Evolutionary conservation across 208 protist genomes (phyloP), one percentile per base, ranked within the genome.

Genomic region (Trypanosoma scelopori): DNA sequence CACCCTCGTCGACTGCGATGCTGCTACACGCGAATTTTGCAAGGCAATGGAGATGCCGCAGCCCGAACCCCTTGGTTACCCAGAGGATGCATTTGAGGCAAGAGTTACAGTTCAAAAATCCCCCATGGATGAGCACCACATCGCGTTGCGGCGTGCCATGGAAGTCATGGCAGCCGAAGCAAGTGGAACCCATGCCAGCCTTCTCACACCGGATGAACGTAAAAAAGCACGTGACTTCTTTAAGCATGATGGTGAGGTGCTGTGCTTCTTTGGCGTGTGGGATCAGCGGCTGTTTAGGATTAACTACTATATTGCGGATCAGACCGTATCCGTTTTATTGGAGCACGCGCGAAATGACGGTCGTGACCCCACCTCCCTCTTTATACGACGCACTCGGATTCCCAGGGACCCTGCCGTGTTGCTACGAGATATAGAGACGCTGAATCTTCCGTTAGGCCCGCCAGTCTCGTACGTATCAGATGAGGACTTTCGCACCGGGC

Each of bases 251-350:
- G 71, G 95, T 55, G 80, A 98, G 52, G 95, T 99, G 49, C 78
- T 99, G 56, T 84, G 95, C 16, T 99, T 99, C 74, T 97, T 85
- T 66, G 87, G 85, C 28, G 75, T 87, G 16, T 99, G 98, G 98
- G 89, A 98, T 46, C 83, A 98, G 58, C 63, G 72, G n/a, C 60
- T 79, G 23, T 87, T 97, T 65, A 96, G 91, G 62, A 89, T 99
- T 47, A 83, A 97, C 43, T 99, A 97, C 84, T 99, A 97, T 79
- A 84, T 98, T 15, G 78, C 96, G 23, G 97, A 99, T 73, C 86
- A 95, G 71, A 98, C 90, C 1, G 72, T 98, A 39, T 93, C 97
- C 30, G 84, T 99, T 23, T 82, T 98, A 63, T 91, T 98, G 72
- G 85, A 91, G 66, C 66, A 76, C 18, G 73, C 81, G 2, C 65